These are phyloP conservation scores for Amylocarpus encephaloides DNA, from an alignment of 2,329 filamentous ascomycete genomes.

Conservation along the genomic window DNA sequence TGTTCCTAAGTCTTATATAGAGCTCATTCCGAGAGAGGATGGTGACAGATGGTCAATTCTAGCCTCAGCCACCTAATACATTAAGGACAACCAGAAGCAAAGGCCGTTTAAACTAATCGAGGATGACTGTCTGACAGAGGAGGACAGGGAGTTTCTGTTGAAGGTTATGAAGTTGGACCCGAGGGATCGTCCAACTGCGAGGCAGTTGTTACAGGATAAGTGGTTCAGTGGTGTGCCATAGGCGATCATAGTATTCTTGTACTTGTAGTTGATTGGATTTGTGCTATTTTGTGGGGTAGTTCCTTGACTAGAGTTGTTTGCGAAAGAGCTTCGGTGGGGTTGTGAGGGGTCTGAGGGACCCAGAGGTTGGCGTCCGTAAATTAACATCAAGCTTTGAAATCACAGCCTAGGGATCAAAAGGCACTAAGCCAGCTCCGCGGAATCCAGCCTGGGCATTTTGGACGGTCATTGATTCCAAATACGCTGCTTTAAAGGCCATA, in stretches of 20 bases:
- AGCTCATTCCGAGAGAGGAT: constrained; percentile 15
- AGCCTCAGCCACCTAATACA: constrained; percentile 13
- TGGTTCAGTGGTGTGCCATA: constrained; percentile 5
- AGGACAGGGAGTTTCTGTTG: constrained; percentile 18
- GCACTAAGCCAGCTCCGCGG: too few relatives aligned
- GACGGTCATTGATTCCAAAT: too few relatives aligned
- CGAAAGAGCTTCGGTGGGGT: too few relatives aligned
- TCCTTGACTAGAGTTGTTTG: too few relatives aligned
- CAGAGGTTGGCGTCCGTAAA: too few relatives aligned
- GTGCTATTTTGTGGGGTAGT: not conserved
- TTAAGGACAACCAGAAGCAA: constrained; percentile 13
- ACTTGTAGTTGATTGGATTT: not conserved
- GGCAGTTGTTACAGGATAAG: constrained; percentile 20
- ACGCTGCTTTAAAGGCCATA: too few relatives aligned
- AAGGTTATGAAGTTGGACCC: constrained; percentile 26
- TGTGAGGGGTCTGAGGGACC: too few relatives aligned
- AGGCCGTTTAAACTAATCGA: constrained; percentile 13
- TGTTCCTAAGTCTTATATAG: constrained; percentile 13
- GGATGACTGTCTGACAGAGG: constrained; percentile 14
- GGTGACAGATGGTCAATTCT: constrained; percentile 13
- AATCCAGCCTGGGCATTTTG: too few relatives aligned
- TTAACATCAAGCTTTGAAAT: too few relatives aligned
- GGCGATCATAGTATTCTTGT: constrained; percentile 1
- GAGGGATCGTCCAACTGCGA: constrained; percentile 24
- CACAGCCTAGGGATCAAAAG: too few relatives aligned